A percentile compares a stretch with the other conserved stretches of the same genome.
Evolutionary conservation across 495 filamentous ascomycete species (phyloP).

Genomic region (Geopyxis carbonaria): DNA sequence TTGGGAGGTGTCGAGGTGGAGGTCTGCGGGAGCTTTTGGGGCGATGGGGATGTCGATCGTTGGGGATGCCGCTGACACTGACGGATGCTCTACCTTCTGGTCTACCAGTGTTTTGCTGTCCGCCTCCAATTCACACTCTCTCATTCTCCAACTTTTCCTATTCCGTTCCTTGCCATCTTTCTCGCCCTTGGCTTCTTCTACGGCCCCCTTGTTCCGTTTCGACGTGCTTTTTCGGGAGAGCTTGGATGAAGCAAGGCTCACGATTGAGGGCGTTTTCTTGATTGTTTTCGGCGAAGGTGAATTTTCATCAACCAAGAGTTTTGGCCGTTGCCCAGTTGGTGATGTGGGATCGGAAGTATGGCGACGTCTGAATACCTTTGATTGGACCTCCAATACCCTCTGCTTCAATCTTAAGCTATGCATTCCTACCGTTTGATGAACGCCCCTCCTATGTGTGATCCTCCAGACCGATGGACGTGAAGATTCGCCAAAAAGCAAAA

Average conservation of each 20-base stretch:
- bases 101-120: not conserved
- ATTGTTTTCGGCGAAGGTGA: not conserved
- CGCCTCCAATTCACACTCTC: not conserved
- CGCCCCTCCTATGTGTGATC: no score
- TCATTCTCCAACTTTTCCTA: not conserved
- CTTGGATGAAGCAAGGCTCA: slow-evolving; percentile 2
- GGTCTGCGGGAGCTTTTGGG: no score
- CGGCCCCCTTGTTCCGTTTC: not conserved
- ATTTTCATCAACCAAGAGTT: not conserved
- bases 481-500: no score
- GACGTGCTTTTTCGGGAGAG: not conserved
- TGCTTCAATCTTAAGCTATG: slow-evolving; percentile 22
- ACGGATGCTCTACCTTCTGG: not conserved
- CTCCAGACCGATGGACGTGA: no score
- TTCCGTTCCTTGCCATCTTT: not conserved
- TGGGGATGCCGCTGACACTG: not conserved
- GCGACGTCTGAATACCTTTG: slow-evolving; percentile 19
- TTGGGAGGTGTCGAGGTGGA: no score
- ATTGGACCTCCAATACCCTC: slow-evolving; percentile 20
- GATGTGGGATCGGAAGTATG: slow-evolving; percentile 11
- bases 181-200: not conserved
- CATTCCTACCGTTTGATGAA: slow-evolving; percentile 21
- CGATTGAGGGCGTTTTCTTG: not conserved
- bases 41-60: no score
- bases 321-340: slow-evolving; percentile 6